Base-by-base conservation (phyloP, 352 stramenopile species). In the Globisporangium camurandrum region DNA sequence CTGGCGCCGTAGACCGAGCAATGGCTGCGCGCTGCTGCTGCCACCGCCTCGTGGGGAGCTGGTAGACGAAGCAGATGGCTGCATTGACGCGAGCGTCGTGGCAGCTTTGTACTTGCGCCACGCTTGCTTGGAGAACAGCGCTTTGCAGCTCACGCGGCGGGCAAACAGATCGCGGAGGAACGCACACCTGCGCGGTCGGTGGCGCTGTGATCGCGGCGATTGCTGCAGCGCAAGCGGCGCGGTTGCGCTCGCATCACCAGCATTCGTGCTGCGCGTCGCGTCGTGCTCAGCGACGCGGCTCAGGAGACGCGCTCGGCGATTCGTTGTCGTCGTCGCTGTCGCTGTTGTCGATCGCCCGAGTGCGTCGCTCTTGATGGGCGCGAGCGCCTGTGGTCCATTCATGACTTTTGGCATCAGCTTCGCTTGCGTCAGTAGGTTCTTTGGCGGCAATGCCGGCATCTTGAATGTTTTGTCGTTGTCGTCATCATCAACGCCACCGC, bases 361-460 rank as follows among this genome's bases (percentile, higher is more conserved):
- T n/a, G n/a, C n/a, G n/a, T n/a, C n/a, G n/a, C n/a, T n/a, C n/a
- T n/a, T n/a, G n/a, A n/a, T n/a, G n/a, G n/a, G n/a, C n/a, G n/a
- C n/a, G 26, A 23, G 5, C 4, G n/a, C 14, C 22, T 24, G 64
- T 51, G 36, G 56, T 34, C 11, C 12, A 4, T 16, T 26, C 7
- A 23, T 36, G 4, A 54, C 26, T 0, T 46, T 56, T 4, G 53
- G 33, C 3, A 48, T 51, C 14, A 57, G 28, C 16, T 61, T 61
- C 11, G n/a, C n/a, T n/a, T n/a, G n/a, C n/a, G 20, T 37, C 19
- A 52, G 54, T 23, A 73, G 33, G 5, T 73, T 46, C 34, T 85
- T 89, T 12, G 77, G 63, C 0, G 81, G 81, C 8, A 93, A 51
- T 7, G 76, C 56, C 0, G 81, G 78, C 81, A 93, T 89, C 56